Evolutionary conservation across 1,284 basidiomycete genomes (phyloP), one percentile per base, ranked within the genome.

Genomic region (Hemileccinum hortonii): DNA sequence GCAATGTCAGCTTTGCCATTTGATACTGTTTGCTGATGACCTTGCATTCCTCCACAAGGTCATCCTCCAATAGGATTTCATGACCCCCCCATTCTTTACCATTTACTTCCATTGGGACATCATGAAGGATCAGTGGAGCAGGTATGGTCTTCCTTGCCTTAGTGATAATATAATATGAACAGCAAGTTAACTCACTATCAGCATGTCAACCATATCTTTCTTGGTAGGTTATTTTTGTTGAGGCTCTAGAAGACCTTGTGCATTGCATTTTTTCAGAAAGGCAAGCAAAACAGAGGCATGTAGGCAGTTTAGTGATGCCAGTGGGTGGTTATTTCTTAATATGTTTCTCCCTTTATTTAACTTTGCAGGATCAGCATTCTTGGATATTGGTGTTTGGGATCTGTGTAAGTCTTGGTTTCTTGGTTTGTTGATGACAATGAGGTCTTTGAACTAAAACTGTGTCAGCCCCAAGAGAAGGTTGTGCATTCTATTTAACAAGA

Each of bases 391-490:
- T 15, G 6, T 11, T 11, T 16, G 15, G 6, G 16, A 36, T 15
- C 16, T 8, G 35, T 16, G 15, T 14, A 36, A n/a, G 11, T 36
- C 35, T 36, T 16, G 7, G 4, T 58, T 49, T 14, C 10, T 26
- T 2, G 16, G 50, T 2, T 46, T 46, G 14, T 35, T 5, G 14
- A 54, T 54, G 14, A 54, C 16, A 19, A 47, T 40, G 14, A 55
- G 30, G 7, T 44, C 35, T 19, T 41, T 46, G 16, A 51, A 49
- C 10, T 49, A 29, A 14, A 24, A 41, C 9, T 41, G 22, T 24
- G 14, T 26, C 7, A 41, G 22, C 2, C 45, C 41, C 11, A 53
- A 14, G 32, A 53, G 44, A n/a, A 53, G 51, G 15, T 53, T 49
- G 18, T 52, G 45, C 45, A 52, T 52, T 9, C 26, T 42, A 22